Percentiles rank a stretch among this genome's conserved stretches.
These are phyloP conservation scores for Talaromyces nanjingensis DNA, from an alignment of 495 filamentous ascomycete genomes.

Conservation along the genomic window DNA sequence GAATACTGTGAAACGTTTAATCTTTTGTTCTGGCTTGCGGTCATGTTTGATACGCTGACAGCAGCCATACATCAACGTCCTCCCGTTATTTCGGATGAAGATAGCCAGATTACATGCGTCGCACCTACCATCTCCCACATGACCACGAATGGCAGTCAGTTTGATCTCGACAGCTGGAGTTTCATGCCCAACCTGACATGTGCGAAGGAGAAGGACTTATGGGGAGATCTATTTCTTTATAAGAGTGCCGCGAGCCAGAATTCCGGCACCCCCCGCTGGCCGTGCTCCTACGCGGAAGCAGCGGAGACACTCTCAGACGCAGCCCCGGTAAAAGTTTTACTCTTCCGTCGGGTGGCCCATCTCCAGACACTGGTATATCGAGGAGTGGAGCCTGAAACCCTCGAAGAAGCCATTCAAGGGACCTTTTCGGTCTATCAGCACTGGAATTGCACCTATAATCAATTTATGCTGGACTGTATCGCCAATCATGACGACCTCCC, in stretches of 20 bases:
- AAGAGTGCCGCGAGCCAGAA: conserved; percentile 11
- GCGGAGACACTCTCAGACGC: conserved; percentile 31
- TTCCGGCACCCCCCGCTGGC: conserved; percentile 24
- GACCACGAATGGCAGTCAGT: neutral
- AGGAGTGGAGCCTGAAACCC: conserved; percentile 11
- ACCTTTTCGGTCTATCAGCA: conserved; percentile 30
- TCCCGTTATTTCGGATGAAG: conserved; percentile 37
- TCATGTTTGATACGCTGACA: conserved; percentile 46
- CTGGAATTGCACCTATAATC: conserved; percentile 34
- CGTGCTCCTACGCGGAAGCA: conserved; percentile 35
- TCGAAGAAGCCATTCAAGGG: conserved; percentile 31
- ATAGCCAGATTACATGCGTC: conserved; percentile 24
- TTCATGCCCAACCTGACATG: neutral
- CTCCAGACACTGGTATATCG: conserved; percentile 34
- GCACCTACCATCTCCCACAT: neutral
- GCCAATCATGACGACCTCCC: conserved; percentile 31
- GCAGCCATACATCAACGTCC: conserved; percentile 40
- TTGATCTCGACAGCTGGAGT: conserved; percentile 12
- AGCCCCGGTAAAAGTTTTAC: conserved; percentile 40
- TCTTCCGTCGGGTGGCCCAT: conserved; percentile 37
- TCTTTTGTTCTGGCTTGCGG: conserved; percentile 39
- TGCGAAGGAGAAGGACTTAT: conserved; percentile 15
- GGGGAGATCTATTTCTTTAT: conserved; percentile 28
- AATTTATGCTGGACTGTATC: conserved; percentile 36
- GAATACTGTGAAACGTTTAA: conserved; percentile 32